phyloP scores from a whole-genome alignment of 306 rosid genomes.

The Prosopis cineraria region DNA sequence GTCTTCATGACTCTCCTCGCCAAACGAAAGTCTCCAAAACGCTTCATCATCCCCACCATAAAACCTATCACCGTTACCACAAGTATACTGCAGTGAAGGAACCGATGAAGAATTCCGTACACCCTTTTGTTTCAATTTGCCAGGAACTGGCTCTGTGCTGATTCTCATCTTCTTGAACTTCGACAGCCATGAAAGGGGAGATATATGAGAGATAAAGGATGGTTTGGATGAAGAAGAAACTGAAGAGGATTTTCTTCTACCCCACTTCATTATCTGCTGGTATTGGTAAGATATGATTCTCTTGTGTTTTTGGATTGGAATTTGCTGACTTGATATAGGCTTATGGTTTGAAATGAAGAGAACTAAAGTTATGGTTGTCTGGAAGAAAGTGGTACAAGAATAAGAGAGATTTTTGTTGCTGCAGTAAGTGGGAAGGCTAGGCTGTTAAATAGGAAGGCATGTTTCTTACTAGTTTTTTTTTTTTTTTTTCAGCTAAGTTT shows the following conservation, averaged over 20 bases:
- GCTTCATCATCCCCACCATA: conserved; percentile 57
- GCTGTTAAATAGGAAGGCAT: conserved; percentile 67
- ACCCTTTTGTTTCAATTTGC: conserved; percentile 41
- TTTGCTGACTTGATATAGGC: conserved; percentile 23
- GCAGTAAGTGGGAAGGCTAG: conserved; percentile 50
- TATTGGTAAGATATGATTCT: background rate
- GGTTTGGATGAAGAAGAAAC: conserved; percentile 52
- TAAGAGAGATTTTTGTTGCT: conserved; percentile 21
- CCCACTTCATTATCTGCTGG: conserved; percentile 68
- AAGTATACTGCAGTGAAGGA: conserved; percentile 34
- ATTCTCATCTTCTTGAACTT: conserved; percentile 82
- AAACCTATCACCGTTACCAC: conserved; percentile 46
- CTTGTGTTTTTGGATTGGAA: conserved; percentile 20
- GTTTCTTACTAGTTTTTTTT: conserved; percentile 42
- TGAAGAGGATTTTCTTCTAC: conserved; percentile 62
- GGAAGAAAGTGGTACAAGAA: conserved; percentile 23
- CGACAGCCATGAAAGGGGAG: conserved; percentile 75
- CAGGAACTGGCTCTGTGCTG: conserved; percentile 44
- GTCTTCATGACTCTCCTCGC: conserved; percentile 49
- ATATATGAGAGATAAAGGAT: conserved; percentile 68
- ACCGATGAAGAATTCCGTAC: conserved; percentile 43
- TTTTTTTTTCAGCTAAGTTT: conserved; percentile 40
- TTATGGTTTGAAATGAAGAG: conserved; percentile 24
- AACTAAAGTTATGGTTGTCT: conserved; percentile 19
- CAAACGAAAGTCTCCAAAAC: conserved; percentile 83